These are phyloP conservation scores for Hysterangium stoloniferum DNA, from an alignment of 768 basidiomycete species.

Conservation along the genomic window DNA sequence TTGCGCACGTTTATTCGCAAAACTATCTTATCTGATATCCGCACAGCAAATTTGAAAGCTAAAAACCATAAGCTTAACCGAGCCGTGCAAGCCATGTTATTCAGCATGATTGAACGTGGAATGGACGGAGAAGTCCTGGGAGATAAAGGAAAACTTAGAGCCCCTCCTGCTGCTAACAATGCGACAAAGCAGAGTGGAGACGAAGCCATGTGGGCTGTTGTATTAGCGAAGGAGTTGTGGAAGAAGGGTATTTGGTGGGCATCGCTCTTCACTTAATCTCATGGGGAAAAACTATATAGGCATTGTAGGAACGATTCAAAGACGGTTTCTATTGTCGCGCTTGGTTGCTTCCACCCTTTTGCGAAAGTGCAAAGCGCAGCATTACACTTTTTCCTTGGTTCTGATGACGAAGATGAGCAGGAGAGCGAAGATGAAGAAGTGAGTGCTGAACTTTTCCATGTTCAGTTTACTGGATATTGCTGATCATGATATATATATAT, in stretches of 20 bases:
- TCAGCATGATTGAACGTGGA: slow-evolving; percentile 91
- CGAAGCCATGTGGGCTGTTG: slow-evolving; percentile 97
- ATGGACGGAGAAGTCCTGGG: slow-evolving; percentile 76
- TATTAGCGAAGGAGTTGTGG: slow-evolving; percentile 92
- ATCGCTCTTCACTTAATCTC: neutral
- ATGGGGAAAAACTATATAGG: neutral
- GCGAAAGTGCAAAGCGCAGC: slow-evolving; percentile 93
- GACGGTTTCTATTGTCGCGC: slow-evolving; percentile 82
- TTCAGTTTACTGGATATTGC: slow-evolving; percentile 9
- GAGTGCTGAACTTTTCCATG: slow-evolving; percentile 10
- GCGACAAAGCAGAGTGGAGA: slow-evolving; percentile 41
- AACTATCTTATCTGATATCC: slow-evolving; percentile 90
- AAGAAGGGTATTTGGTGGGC: slow-evolving; percentile 75
- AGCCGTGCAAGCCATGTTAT: slow-evolving; percentile 91
- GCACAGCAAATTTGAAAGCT: slow-evolving; percentile 77
- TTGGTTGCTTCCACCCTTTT: slow-evolving; percentile 90
- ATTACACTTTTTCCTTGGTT: slow-evolving; percentile 93
- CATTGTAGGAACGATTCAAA: slow-evolving; percentile 74
- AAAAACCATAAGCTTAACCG: slow-evolving; percentile 96
- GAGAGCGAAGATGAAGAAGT: slow-evolving; percentile 63
- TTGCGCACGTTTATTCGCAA: slow-evolving; percentile 83
- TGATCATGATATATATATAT: neutral
- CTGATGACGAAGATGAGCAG: slow-evolving; percentile 66
- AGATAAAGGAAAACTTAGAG: slow-evolving; percentile 72
- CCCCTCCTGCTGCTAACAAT: slow-evolving; percentile 29